Percentiles rank a stretch among this genome's conserved stretches.
Conservation (phyloP, 768 basidiomycete genomes). For the Tricholoma matsutake region DNA sequence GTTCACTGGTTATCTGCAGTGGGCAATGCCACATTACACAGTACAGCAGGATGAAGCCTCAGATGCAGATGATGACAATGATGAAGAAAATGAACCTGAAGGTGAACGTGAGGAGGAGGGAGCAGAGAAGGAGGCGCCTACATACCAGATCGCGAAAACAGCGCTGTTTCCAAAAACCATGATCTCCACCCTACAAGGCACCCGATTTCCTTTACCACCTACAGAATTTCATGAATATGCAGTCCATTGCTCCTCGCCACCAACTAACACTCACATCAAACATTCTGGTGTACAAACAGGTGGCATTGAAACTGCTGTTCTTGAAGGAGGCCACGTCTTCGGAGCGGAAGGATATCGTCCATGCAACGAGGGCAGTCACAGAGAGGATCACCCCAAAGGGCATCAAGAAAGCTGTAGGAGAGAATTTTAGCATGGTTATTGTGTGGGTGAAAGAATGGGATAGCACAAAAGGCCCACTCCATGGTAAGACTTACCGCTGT, state of each 20-base stretch:
- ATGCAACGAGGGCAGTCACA: conserved; percentile 7
- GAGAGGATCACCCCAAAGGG: conserved; percentile 7
- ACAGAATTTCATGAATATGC: conserved; percentile 3
- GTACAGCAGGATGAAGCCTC: too few species aligned
- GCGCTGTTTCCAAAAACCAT: background rate
- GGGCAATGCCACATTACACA: too few species aligned
- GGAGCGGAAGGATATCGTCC: conserved; percentile 10
- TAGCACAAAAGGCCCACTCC: conserved; percentile 5
- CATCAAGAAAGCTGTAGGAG: conserved; percentile 13
- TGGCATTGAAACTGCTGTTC: conserved; percentile 14
- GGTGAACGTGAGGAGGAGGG: too few species aligned
- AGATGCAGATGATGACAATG: too few species aligned
- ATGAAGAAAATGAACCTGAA: too few species aligned
- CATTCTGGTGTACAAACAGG: conserved; percentile 19
- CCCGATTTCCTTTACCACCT: conserved; percentile 13
- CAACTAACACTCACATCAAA: background rate
- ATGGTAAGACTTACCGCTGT: conserved; percentile 8
- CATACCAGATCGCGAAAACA: too few species aligned
- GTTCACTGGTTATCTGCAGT: too few species aligned
- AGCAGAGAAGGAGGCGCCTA: background rate
- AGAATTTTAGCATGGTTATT: conserved; percentile 21
- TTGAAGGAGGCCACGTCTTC: conserved; percentile 13
- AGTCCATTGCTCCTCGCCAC: conserved; percentile 1
- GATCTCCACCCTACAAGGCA: conserved; percentile 8
- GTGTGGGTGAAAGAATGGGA: conserved; percentile 5